A percentile compares a stretch with the other conserved stretches of the same genome.
phyloP scores from a whole-genome alignment of 192 early-diverging fungal genomes.

The Linnemannia zychae region DNA sequence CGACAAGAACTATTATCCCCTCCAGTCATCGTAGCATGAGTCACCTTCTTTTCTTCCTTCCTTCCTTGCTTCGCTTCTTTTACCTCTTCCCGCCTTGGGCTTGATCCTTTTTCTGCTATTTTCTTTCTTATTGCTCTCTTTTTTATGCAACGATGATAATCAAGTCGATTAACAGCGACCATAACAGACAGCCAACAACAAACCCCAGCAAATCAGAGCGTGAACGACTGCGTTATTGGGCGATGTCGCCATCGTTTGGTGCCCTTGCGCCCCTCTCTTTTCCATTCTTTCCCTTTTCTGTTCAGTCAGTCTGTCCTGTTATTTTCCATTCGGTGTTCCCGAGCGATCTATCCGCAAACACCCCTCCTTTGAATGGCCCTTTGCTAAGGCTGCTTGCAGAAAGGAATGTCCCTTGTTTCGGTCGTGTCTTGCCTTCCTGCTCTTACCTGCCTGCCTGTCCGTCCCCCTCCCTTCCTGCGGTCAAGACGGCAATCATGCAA shows the following conservation, averaged over 20 bases:
- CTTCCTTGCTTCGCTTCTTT: neutral
- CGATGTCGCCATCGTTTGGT: constrained; percentile 12
- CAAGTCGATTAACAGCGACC: neutral
- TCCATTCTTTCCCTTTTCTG: neutral
- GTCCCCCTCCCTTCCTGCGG: neutral
- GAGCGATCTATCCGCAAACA: constrained; percentile 1
- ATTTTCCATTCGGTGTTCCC: neutral
- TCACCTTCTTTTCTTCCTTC: neutral
- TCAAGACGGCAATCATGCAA: neutral
- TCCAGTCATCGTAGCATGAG: neutral
- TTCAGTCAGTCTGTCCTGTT: neutral
- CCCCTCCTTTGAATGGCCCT: neutral
- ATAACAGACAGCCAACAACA: neutral
- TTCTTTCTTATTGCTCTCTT: neutral
- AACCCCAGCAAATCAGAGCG: neutral
- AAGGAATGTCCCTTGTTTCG: neutral
- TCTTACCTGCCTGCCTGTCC: neutral
- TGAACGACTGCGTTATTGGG: neutral
- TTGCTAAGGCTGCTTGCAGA: neutral
- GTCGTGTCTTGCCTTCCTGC: neutral
- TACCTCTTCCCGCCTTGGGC: neutral
- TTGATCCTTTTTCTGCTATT: neutral
- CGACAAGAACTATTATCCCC: neutral
- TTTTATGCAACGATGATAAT: neutral
- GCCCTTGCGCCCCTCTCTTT: constrained; percentile 2